Conservation (phyloP, 495 filamentous ascomycete species). For the Pseudevernia furfuracea region DNA sequence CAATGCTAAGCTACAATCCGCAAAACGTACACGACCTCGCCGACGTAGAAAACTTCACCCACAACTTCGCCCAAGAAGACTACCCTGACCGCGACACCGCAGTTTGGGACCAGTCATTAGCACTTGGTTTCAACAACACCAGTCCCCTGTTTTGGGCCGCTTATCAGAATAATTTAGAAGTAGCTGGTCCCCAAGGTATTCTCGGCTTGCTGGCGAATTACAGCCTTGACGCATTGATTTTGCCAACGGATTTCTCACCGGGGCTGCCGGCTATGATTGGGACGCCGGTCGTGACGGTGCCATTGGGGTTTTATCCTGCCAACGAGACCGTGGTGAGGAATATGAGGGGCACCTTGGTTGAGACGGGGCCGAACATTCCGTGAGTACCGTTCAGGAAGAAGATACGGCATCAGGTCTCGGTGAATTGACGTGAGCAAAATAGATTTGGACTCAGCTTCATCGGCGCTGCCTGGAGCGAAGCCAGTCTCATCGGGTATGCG, state of each 20-base stretch:
- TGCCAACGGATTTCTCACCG: constrained; percentile 41
- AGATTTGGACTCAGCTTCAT: constrained; percentile 54
- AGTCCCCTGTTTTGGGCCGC: constrained; percentile 38
- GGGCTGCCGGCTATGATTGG: constrained; percentile 43
- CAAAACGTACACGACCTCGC: constrained; percentile 37
- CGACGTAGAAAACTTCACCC: constrained; percentile 41
- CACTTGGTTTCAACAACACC: constrained; percentile 34
- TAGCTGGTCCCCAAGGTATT: constrained; percentile 43
- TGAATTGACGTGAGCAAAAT: not conserved
- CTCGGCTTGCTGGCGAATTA: constrained; percentile 41
- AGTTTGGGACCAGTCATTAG: constrained; percentile 40
- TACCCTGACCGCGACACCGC: constrained; percentile 44
- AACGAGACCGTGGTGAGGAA: constrained; percentile 38
- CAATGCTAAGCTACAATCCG: constrained; percentile 40
- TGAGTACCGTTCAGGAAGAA: constrained; percentile 5
- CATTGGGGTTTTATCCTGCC: constrained; percentile 43
- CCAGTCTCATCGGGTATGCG: constrained; percentile 52
- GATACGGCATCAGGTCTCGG: not conserved
- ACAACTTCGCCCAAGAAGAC: constrained; percentile 37
- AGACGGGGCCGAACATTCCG: constrained; percentile 42
- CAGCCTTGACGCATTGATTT: constrained; percentile 44
- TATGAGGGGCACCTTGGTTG: constrained; percentile 36
- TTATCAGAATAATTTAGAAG: constrained; percentile 38
- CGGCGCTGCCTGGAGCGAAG: constrained; percentile 47
- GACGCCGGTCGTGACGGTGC: constrained; percentile 45